These are phyloP conservation scores for Macroventuria anomochaeta DNA, from an alignment of 2,329 filamentous ascomycete species.

Conservation along the genomic window DNA sequence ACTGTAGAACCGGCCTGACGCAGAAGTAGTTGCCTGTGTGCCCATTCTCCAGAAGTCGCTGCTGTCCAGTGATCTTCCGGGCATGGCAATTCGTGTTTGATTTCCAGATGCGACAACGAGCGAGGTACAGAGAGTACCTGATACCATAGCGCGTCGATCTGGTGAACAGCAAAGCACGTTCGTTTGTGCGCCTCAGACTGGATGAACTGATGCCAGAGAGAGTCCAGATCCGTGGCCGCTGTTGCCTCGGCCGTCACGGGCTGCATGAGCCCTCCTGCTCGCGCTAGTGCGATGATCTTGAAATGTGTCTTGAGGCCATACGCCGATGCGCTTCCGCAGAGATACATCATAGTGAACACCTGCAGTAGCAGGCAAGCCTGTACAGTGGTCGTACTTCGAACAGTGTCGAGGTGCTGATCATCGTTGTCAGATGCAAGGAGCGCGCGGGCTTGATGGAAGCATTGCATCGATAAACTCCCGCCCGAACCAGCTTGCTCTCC, in stretches of 20 bases:
- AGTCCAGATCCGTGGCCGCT: constrained; percentile 21
- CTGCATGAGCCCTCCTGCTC: constrained; percentile 27
- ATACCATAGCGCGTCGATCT: constrained; percentile 32
- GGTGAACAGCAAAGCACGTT: constrained; percentile 29
- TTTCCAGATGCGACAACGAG: constrained; percentile 32
- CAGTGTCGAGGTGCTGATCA: not conserved
- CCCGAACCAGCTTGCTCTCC: constrained; percentile 19
- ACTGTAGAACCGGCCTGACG: constrained; percentile 14
- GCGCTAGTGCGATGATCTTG: constrained; percentile 28
- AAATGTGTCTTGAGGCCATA: constrained; percentile 31
- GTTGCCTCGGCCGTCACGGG: constrained; percentile 11
- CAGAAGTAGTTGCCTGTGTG: constrained; percentile 19
- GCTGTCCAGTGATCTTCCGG: constrained; percentile 28
- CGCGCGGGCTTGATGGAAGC: constrained; percentile 23
- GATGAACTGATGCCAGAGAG: constrained; percentile 25
- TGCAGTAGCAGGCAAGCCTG: constrained; percentile 29
- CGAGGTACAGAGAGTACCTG: constrained; percentile 33
- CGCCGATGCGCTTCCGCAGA: constrained; percentile 22
- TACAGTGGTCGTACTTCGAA: constrained; percentile 12
- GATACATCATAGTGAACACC: constrained; percentile 29
- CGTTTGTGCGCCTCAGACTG: constrained; percentile 23
- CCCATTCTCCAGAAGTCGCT: constrained; percentile 24
- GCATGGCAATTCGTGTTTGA: constrained; percentile 31
- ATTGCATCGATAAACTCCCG: constrained; percentile 12
- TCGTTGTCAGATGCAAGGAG: constrained; percentile 21